These are phyloP conservation scores for Jatropha podagrica DNA, from an alignment of 441 rosid genomes.

Conservation along the genomic window DNA sequence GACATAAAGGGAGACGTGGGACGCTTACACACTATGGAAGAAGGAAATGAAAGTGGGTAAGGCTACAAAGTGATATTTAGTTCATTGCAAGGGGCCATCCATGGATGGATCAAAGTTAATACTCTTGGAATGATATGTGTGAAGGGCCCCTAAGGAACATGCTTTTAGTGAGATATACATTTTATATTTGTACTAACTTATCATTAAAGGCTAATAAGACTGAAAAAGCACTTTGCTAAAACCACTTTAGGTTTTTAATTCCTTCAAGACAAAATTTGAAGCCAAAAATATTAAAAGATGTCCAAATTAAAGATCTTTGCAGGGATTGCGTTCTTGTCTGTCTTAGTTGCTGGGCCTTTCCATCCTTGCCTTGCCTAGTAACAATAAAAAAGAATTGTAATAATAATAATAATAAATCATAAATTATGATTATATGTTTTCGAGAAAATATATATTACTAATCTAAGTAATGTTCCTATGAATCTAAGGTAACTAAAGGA, in stretches of 20 bases:
- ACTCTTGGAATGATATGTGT: constrained; percentile 19
- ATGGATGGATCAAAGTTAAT: constrained; percentile 1
- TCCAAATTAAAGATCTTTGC: background rate
- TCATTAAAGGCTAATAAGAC: constrained; percentile 14
- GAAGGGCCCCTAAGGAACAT: constrained; percentile 23
- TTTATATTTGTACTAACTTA: background rate
- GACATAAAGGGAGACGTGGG: background rate
- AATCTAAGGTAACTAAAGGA: background rate
- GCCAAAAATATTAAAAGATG: background rate
- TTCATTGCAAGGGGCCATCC: background rate
- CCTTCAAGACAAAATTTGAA: constrained; percentile 19
- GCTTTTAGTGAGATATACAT: constrained; percentile 15
- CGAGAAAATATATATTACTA: background rate
- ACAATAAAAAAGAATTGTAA: background rate
- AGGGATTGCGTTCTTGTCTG: constrained; percentile 16
- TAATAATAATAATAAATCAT: background rate
- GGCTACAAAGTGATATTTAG: constrained; percentile 3
- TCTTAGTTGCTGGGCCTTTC: background rate
- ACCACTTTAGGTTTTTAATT: constrained; percentile 8
- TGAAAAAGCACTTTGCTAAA: constrained; percentile 14
- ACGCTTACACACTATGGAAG: background rate
- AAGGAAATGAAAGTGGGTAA: background rate
- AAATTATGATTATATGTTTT: background rate
- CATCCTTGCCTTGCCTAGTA: no score
- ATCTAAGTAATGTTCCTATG: constrained; percentile 2